phyloP scores from a whole-genome alignment of 2,329 filamentous ascomycete genomes.

The Pleomassaria siparia region DNA sequence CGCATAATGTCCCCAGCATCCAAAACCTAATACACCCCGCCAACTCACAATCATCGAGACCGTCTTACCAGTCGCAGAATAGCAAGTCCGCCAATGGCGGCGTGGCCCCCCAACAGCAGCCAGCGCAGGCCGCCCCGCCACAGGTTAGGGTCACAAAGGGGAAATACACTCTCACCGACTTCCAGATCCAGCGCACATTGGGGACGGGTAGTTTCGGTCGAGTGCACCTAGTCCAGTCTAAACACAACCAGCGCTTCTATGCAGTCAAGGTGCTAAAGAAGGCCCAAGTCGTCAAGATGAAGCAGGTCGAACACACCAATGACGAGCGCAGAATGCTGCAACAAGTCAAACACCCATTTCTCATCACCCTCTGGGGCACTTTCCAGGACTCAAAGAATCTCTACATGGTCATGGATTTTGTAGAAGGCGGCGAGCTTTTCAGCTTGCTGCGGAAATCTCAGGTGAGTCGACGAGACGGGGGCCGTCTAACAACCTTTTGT shows the following conservation, averaged over 20 bases:
- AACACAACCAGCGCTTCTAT: slow-evolving; percentile 97
- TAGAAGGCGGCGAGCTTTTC: slow-evolving; percentile 96
- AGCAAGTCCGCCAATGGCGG: slow-evolving; percentile 39
- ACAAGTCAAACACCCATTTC: slow-evolving; percentile 95
- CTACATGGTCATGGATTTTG: slow-evolving; percentile 99
- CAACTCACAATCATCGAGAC: slow-evolving; percentile 32
- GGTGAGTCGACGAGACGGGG: slow-evolving; percentile 61
- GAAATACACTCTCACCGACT: slow-evolving; percentile 93
- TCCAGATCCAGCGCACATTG: slow-evolving; percentile 84
- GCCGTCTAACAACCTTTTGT: not conserved
- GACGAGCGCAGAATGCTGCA: slow-evolving; percentile 95
- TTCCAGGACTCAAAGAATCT: slow-evolving; percentile 94
- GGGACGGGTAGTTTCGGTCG: slow-evolving; percentile 96
- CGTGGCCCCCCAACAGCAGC: slow-evolving; percentile 41
- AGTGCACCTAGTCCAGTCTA: slow-evolving; percentile 94
- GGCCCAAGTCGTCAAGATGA: slow-evolving; percentile 98
- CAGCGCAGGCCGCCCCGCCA: slow-evolving; percentile 37
- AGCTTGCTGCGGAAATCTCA: slow-evolving; percentile 89
- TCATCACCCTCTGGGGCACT: slow-evolving; percentile 97
- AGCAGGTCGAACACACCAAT: slow-evolving; percentile 99
- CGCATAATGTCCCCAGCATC: slow-evolving; percentile 77
- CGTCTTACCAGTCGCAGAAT: slow-evolving; percentile 19
- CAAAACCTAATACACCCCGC: slow-evolving; percentile 76
- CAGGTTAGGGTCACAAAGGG: slow-evolving; percentile 78
- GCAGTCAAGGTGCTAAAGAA: slow-evolving; percentile 99